Evolutionary conservation across 2,329 filamentous ascomycete genomes (phyloP).

Genomic region (Hortaea werneckii): DNA sequence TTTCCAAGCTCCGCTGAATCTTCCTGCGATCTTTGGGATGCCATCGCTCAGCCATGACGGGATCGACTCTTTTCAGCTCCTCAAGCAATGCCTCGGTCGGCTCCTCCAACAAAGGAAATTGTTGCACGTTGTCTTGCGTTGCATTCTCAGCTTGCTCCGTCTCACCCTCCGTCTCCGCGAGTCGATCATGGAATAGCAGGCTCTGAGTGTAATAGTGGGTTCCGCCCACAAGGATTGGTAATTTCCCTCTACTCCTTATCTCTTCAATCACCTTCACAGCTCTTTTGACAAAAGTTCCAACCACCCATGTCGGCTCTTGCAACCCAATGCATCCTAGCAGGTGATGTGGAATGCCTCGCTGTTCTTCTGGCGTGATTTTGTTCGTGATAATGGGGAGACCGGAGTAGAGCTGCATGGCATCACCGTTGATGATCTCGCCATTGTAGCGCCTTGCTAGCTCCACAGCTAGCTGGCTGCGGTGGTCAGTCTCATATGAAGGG

Average conservation of each 20-base stretch:
- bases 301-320: constrained; percentile 71
- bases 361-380: constrained; percentile 68
- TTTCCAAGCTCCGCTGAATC: constrained; percentile 80
- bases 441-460: constrained; percentile 73
- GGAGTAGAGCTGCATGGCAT: constrained; percentile 95
- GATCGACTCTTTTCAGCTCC: constrained; percentile 71
- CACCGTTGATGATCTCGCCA: constrained; percentile 92
- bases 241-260: constrained; percentile 64
- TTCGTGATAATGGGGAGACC: constrained; percentile 93
- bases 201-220: constrained; percentile 93
- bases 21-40: constrained; percentile 89
- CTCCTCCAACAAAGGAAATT: constrained; percentile 62
- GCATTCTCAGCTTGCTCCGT: constrained; percentile 21
- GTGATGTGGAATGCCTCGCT: constrained; percentile 75
- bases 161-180: constrained; percentile 37
- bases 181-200: constrained; percentile 66
- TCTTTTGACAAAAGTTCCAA: constrained; percentile 64
- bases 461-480: constrained; percentile 62
- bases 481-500: constrained; percentile 24
- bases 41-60: constrained; percentile 81
- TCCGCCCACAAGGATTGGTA: constrained; percentile 87
- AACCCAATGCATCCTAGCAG: constrained; percentile 69
- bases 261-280: constrained; percentile 62
- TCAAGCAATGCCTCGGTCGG: constrained; percentile 61
- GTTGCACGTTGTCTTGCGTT: constrained; percentile 11